Evolutionary conservation across 2,329 filamentous ascomycete genomes (phyloP), one percentile per base, ranked within the genome.

Genomic region (Orbilia ellipsospora): DNA sequence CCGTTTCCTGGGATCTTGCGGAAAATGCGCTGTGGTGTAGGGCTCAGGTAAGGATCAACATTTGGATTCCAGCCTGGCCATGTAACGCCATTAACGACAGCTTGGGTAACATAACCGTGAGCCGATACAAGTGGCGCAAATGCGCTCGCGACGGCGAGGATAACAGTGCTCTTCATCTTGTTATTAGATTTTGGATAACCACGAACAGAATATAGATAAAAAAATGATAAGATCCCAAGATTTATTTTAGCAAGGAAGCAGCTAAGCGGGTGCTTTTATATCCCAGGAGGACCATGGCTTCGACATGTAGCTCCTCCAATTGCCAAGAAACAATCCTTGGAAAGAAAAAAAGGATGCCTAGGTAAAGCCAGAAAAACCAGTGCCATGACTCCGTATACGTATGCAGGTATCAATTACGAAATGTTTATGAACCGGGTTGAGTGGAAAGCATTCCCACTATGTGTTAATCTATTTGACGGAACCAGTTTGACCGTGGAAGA

Each of bases 1-100:
- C 88, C 87, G 80, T 89, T 88, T 44, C 87, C 87, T 70, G 86
- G 84, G 67, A 89, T 85, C 6, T 83, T 82, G 16, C 87, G 85
- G n/a, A 87, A 87, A 80, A 89, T 85, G n/a, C 87, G 83, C 51
- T 85, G 77, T 15, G 85, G 85, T 55, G 66, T 76, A 12, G 81
- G 80, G 67, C 65, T 80, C 56, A 77, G 81, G 79, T 86, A 86
- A 0, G 84, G 84, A 78, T 86, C 84, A 28, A 79, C 77, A 78
- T 85, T 82, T 16, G 85, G 84, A 73, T 84, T 84, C 78, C 83
- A 80, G 40, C 78, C 78, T 40, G 65, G 65, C 67, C 83, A 84
- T 52, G 80, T 80, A 28, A 81, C 78, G 1, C 83, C 83, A 4
- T 81, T 82, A 57, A 86, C 85, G 15, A 82, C 84, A 64, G 83